Evolutionary conservation across 2,329 filamentous ascomycete species (phyloP).

Genomic region (Mariannaea elegans): DNA sequence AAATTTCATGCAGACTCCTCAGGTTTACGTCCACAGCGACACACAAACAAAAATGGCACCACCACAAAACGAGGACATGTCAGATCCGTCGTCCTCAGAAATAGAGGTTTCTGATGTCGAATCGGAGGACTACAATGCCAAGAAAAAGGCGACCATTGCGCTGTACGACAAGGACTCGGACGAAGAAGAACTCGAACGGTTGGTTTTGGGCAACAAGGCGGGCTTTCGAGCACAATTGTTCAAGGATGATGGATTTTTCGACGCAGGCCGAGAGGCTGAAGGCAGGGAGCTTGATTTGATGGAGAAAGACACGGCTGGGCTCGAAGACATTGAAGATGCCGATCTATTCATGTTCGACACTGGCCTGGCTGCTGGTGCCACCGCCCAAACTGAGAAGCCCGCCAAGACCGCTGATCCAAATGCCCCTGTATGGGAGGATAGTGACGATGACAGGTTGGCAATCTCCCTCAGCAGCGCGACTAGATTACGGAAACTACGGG

Average conservation of each 20-base stretch:
- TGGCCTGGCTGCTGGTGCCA: constrained; percentile 53
- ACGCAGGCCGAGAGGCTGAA: constrained; percentile 46
- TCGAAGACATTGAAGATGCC: constrained; percentile 76
- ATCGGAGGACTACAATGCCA: constrained; percentile 39
- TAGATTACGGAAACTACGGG: constrained; percentile 82
- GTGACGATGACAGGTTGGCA: constrained; percentile 88
- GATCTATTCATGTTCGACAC: constrained; percentile 89
- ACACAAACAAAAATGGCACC: constrained; percentile 43
- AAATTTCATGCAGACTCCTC: constrained; percentile 32
- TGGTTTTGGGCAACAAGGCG: constrained; percentile 88
- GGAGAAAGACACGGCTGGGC: constrained; percentile 57
- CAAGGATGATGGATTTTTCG: constrained; percentile 54
- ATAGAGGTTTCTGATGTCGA: constrained; percentile 40
- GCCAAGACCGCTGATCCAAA: constrained; percentile 44
- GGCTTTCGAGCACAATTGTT: constrained; percentile 82
- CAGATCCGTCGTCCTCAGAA: constrained; percentile 42
- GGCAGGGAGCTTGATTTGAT: constrained; percentile 44
- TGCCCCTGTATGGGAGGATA: constrained; percentile 86
- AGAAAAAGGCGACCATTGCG: constrained; percentile 42
- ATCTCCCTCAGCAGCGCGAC: constrained; percentile 82
- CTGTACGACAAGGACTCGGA: constrained; percentile 77
- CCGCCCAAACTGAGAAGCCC: constrained; percentile 43
- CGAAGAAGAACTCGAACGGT: constrained; percentile 84
- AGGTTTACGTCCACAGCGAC: constrained; percentile 23
- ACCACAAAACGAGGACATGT: constrained; percentile 41